These are phyloP conservation scores for Periglandula ipomoeae DNA, from an alignment of 2,329 filamentous ascomycete genomes.

Conservation along the genomic window DNA sequence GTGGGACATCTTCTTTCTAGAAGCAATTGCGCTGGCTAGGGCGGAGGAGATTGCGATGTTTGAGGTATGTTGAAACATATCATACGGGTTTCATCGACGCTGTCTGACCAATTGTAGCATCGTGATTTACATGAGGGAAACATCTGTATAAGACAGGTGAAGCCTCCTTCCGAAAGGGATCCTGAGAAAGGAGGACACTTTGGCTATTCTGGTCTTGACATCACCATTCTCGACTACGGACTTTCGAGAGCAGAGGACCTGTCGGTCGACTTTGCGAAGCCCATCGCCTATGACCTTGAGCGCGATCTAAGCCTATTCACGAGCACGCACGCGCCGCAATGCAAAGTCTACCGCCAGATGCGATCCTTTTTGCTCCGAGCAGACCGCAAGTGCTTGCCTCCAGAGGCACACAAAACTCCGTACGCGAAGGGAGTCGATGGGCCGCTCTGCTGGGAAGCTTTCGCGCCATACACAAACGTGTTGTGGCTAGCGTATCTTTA, in stretches of 20 bases:
- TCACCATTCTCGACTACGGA: slow-evolving; percentile 58
- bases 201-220: slow-evolving; percentile 51
- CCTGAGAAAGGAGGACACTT: slow-evolving; percentile 30
- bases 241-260: slow-evolving; percentile 48
- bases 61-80: slow-evolving; percentile 34
- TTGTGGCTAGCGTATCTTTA: slow-evolving; percentile 57
- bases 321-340: slow-evolving; percentile 51
- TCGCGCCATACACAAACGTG: slow-evolving; percentile 54
- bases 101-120: slow-evolving; percentile 33
- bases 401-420: slow-evolving; percentile 35
- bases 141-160: slow-evolving; percentile 43
- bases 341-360: slow-evolving; percentile 54
- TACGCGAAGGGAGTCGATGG: slow-evolving; percentile 38
- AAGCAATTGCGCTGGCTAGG: slow-evolving; percentile 49
- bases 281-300: slow-evolving; percentile 50
- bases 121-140: slow-evolving; percentile 59
- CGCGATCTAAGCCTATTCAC: slow-evolving; percentile 51
- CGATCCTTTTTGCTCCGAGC: slow-evolving; percentile 45
- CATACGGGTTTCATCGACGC: background rate
- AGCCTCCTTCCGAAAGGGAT: slow-evolving; percentile 23
- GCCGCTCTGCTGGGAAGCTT: slow-evolving; percentile 43
- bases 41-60: slow-evolving; percentile 51
- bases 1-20: slow-evolving; percentile 55
- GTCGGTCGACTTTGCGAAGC: slow-evolving; percentile 23
- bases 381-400: slow-evolving; percentile 40